Evolutionary conservation across 805 yeast species (phyloP), one percentile per base, ranked within the genome.

Genomic region (Cyberlindnera maritima): DNA sequence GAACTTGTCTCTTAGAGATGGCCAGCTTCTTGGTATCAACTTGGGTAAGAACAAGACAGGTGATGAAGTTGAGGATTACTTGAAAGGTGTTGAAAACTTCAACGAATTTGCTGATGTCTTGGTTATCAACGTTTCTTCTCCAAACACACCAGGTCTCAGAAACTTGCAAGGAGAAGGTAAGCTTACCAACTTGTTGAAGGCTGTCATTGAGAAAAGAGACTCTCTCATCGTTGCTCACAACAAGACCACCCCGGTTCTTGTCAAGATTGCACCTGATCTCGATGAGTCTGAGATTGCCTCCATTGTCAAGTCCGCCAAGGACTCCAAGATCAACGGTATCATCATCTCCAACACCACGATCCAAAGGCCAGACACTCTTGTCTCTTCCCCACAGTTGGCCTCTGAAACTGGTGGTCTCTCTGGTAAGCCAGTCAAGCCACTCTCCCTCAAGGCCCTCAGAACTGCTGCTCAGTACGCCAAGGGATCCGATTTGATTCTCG

Each of bases 111-210:
- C 98, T 4, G 98, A 92, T 67, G 90, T 88, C 8, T 71, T 92
- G 51, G 92, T 92, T 17, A 79, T 92, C 54, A 92, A 92, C 60
- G 96, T 92, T 13, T 89, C 97, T 1, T 86, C 96, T 41, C 98
- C 98, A 44, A 92, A 92, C 63, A 92, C 98, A 1, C 98, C 98
- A 4, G 97, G 97, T 2, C 75, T 92, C 56, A 79, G 98, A 60
- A 88, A 82, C 57, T 75, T 92, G 56, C 98, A 92, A 70, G 79
- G 71, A 47, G 96, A 88, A 56, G 74, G 73, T 46, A 87, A 85
- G 63, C 75, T 92, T 49, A 79, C 88, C 8, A 74, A 74, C 31
- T 70, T 92, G 57, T 74, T 92, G 56, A 68, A 77, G 10, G 69
- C 81, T 12, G 90, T 92, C 29, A 81, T 90, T 12, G 64, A 68